A percentile compares a stretch with the other conserved stretches of the same genome.
Evolutionary conservation across 176 grass and related monocot species (phyloP).

Genomic region (Dactylis glomerata): DNA sequence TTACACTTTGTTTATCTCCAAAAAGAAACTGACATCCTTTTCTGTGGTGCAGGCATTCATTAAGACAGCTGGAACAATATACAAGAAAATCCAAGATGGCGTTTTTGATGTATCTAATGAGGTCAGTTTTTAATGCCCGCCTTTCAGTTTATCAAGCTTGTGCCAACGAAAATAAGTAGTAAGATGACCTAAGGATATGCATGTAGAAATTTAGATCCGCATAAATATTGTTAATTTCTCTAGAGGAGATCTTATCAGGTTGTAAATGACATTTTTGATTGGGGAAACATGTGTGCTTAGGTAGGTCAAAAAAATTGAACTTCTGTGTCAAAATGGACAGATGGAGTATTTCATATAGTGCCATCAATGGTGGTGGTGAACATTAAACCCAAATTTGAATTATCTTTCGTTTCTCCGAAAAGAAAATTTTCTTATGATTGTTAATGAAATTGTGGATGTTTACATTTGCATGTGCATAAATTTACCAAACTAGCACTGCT

Average conservation of each 20-base stretch:
- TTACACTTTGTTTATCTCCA: not conserved
- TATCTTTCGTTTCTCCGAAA: not conserved
- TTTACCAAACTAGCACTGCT: not conserved
- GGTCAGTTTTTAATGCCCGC: slow-evolving; percentile 21
- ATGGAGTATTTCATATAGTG: not conserved
- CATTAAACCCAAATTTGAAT: not conserved
- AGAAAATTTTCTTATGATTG: not conserved
- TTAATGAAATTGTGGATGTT: not conserved
- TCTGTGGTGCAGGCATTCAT: slow-evolving; percentile 56
- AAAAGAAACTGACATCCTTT: not conserved
- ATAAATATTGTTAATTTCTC: not conserved
- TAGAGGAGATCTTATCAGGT: not conserved
- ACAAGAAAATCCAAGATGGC: slow-evolving; percentile 87
- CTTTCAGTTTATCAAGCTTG: not conserved
- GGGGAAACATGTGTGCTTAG: not conserved
- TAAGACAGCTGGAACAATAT: slow-evolving; percentile 68
- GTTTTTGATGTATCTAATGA: slow-evolving; percentile 87
- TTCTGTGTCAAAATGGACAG: not conserved
- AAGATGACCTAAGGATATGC: not conserved
- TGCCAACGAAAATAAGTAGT: not conserved
- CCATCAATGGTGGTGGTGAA: not conserved
- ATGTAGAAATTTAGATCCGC: not conserved
- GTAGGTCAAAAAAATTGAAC: not conserved
- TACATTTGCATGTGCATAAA: not conserved
- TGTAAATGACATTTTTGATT: not conserved